phyloP scores from a whole-genome alignment of 1,139 yeast genomes.

The Candida sanyaensis region DNA sequence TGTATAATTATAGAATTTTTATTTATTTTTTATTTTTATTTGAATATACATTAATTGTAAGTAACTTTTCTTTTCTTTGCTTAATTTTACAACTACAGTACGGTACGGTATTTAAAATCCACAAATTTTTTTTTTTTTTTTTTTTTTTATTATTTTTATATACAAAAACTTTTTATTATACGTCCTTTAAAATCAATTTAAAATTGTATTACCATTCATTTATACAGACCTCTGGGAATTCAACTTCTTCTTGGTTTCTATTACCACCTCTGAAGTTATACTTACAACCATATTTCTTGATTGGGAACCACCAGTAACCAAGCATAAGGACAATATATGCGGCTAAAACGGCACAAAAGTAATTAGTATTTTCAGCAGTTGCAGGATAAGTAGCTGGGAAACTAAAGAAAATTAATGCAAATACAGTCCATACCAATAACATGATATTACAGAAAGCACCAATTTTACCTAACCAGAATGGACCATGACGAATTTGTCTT shows the following conservation, averaged over 20 bases:
- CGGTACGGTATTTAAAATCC: no score
- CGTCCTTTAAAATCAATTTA: not conserved
- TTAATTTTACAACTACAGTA: no score
- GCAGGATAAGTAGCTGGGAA: constrained; percentile 72
- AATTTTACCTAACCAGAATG: constrained; percentile 58
- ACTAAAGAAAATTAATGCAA: constrained; percentile 63
- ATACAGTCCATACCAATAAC: constrained; percentile 58
- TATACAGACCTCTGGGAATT: constrained; percentile 48
- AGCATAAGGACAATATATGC: constrained; percentile 56
- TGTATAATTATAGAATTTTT: not conserved
- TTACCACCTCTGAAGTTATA: constrained; percentile 48
- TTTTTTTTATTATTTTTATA: not conserved
- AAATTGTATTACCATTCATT: constrained; percentile 13
- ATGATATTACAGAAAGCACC: constrained; percentile 59
- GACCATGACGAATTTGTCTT: constrained; percentile 66
- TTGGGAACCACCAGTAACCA: constrained; percentile 58
- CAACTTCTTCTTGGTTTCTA: constrained; percentile 43
- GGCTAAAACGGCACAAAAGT: constrained; percentile 65
- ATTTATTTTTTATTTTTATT: not conserved
- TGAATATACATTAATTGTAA: not conserved
- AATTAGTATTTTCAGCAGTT: constrained; percentile 63
- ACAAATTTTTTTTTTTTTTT: no score
- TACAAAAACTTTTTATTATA: no score
- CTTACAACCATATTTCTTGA: constrained; percentile 40
- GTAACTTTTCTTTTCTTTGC: not conserved